A percentile compares a stretch with the other conserved stretches of the same genome.
These are phyloP conservation scores for Acacia concinna DNA, from an alignment of 331 rosid species.

Conservation along the genomic window DNA sequence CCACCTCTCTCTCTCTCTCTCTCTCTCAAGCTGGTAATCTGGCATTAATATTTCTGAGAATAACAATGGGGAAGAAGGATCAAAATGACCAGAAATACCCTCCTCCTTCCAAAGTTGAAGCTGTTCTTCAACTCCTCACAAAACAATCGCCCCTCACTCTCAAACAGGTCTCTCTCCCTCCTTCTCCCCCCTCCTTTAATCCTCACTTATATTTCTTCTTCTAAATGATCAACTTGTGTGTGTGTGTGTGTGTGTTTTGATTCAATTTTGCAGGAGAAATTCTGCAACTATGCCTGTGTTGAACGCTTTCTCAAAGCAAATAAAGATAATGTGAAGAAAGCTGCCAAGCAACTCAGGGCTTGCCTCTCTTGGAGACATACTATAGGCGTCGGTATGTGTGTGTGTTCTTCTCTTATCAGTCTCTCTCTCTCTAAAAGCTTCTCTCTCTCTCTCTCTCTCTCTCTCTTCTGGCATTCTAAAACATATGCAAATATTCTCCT, in stretches of 20 bases:
- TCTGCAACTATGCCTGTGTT: conserved; percentile 77
- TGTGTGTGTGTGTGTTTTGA: neutral
- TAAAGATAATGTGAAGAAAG: conserved; percentile 87
- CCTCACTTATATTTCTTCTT: neutral
- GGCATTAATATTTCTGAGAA: conserved; percentile 37
- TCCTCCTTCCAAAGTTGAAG: conserved; percentile 50
- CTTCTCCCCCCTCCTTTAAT: neutral
- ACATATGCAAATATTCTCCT: neutral
- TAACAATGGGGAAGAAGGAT: conserved; percentile 68
- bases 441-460: neutral
- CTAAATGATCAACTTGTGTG: neutral
- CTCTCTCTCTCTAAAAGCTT: neutral
- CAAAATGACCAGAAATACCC: conserved; percentile 36
- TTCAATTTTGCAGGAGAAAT: conserved; percentile 67
- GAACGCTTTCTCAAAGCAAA: conserved; percentile 77
- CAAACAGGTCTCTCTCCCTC: conserved; percentile 57
- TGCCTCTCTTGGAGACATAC: conserved; percentile 94
- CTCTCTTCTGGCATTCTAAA: neutral
- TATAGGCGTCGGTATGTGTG: conserved; percentile 56
- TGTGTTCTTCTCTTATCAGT: neutral
- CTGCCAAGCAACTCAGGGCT: conserved; percentile 81
- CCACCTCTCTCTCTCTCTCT: conserved; percentile 3
- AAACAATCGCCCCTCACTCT: conserved; percentile 79
- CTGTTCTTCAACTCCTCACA: conserved; percentile 70
- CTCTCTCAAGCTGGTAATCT: neutral